phyloP scores from a whole-genome alignment of 78 protist species.

The Pigoraptor vietnamica region DNA sequence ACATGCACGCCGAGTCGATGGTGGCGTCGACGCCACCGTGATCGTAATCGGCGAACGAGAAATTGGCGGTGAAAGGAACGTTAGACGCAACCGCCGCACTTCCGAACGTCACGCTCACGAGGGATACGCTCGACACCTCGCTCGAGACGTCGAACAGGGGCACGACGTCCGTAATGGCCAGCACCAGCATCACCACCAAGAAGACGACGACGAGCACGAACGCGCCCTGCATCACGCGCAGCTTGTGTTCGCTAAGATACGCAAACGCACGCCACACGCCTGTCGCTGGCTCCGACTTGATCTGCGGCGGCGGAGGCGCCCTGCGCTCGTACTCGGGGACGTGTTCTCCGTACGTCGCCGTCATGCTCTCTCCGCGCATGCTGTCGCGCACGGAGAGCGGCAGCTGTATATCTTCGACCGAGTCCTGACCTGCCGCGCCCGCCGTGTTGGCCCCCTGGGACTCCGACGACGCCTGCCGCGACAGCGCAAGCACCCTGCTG shows the following conservation, averaged over 20 bases:
- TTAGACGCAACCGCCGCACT: neutral
- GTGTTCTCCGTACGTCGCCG: no score
- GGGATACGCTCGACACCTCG: neutral
- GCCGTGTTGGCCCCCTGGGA: no score
- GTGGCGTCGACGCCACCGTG: neutral
- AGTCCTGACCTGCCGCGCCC: no score
- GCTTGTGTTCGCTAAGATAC: neutral
- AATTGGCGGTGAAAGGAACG: neutral
- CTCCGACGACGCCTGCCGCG: no score
- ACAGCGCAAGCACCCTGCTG: no score
- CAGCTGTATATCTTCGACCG: no score
- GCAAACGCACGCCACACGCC: neutral
- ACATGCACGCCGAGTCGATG: neutral
- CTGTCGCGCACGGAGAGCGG: no score
- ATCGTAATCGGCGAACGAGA: neutral
- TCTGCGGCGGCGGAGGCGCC: no score
- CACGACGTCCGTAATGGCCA: neutral
- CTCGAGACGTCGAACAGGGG: neutral
- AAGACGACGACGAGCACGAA: neutral
- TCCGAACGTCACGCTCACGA: neutral
- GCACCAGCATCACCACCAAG: neutral
- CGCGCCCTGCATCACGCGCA: neutral
- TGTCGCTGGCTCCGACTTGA: no score
- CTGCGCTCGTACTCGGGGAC: no score
- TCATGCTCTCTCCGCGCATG: no score